A percentile compares a stretch with the other conserved stretches of the same genome.
phyloP scores from a whole-genome alignment of 2,329 filamentous ascomycete species.

The Colletotrichum somersetense region DNA sequence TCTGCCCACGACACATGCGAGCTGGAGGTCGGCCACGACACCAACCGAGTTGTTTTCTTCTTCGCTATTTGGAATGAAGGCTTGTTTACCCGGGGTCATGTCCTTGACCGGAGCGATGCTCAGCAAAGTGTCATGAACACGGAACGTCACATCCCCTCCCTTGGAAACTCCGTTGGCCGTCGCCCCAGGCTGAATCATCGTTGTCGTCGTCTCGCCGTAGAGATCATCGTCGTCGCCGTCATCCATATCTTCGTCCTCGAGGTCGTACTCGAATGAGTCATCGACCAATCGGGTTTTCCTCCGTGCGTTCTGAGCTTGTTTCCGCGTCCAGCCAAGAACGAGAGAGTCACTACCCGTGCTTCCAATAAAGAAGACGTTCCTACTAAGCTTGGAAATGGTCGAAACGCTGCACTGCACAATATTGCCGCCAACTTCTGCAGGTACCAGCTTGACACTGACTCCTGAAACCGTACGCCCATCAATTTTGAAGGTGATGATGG shows the following conservation, averaged over 20 bases:
- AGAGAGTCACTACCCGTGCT: slow-evolving; percentile 87
- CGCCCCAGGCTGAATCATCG: slow-evolving; percentile 49
- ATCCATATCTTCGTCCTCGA: slow-evolving; percentile 69
- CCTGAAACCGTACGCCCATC: slow-evolving; percentile 94
- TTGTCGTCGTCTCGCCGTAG: slow-evolving; percentile 61
- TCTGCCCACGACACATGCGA: slow-evolving; percentile 72
- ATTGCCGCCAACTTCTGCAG: slow-evolving; percentile 71
- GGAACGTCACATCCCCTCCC: slow-evolving; percentile 77
- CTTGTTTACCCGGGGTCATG: slow-evolving; percentile 74
- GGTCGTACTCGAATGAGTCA: slow-evolving; percentile 64
- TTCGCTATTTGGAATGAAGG: slow-evolving; percentile 58
- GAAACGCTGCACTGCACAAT: slow-evolving; percentile 74
- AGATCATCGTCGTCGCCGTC: slow-evolving; percentile 73
- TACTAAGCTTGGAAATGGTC: slow-evolving; percentile 76
- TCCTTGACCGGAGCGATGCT: slow-evolving; percentile 86
- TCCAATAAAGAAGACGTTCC: slow-evolving; percentile 82
- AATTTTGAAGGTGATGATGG: slow-evolving; percentile 83
- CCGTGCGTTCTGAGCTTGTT: slow-evolving; percentile 70
- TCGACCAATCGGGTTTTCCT: slow-evolving; percentile 73
- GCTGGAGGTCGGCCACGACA: slow-evolving; percentile 68
- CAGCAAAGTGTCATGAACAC: slow-evolving; percentile 80
- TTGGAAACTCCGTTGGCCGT: slow-evolving; percentile 58
- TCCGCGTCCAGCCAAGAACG: slow-evolving; percentile 83
- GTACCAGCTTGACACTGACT: slow-evolving; percentile 77
- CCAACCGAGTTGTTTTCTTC: slow-evolving; percentile 58